These are phyloP conservation scores for Neofusicoccum ribis DNA, from an alignment of 2,329 filamentous ascomycete species.

Conservation along the genomic window DNA sequence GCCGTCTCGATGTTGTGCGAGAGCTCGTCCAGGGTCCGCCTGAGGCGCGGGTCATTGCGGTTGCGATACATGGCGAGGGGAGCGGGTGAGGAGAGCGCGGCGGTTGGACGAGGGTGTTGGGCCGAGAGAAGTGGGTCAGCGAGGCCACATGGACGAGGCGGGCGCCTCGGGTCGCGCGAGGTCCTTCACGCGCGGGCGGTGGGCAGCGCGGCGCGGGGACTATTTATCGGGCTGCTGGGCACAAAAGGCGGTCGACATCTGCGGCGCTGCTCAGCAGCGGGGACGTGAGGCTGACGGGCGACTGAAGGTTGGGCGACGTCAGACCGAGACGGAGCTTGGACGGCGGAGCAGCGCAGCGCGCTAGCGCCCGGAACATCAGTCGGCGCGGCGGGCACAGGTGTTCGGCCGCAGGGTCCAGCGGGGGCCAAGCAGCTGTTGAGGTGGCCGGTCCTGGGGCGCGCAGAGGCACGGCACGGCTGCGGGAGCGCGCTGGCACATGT, in stretches of 20 bases:
- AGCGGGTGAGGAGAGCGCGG: slow-evolving; percentile 12
- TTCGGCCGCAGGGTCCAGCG: not conserved
- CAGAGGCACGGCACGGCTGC: not conserved
- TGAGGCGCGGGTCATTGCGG: slow-evolving; percentile 77
- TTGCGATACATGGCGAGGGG: slow-evolving; percentile 53
- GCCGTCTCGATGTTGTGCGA: slow-evolving; percentile 86
- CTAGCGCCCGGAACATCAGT: not conserved
- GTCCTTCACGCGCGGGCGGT: not conserved
- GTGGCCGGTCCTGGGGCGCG: not conserved
- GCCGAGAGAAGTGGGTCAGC: slow-evolving; percentile 19
- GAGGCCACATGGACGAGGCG: slow-evolving; percentile 10
- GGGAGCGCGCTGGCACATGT: no score
- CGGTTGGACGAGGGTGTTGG: slow-evolving; percentile 14
- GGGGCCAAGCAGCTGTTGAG: not conserved
- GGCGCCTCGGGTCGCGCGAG: not conserved
- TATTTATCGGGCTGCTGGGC: not conserved
- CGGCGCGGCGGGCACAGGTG: not conserved
- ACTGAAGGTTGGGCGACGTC: not conserved
- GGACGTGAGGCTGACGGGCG: slow-evolving; percentile 3
- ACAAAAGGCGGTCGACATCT: slow-evolving; percentile 12
- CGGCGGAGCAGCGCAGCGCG: not conserved
- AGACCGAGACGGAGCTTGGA: not conserved
- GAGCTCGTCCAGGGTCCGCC: slow-evolving; percentile 91
- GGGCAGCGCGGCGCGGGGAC: not conserved
- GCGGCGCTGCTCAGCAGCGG: slow-evolving; percentile 2